A percentile compares a stretch with the other conserved stretches of the same genome.
phyloP scores from a whole-genome alignment of 805 yeast genomes.

The Saccharomycopsis sp. region DNA sequence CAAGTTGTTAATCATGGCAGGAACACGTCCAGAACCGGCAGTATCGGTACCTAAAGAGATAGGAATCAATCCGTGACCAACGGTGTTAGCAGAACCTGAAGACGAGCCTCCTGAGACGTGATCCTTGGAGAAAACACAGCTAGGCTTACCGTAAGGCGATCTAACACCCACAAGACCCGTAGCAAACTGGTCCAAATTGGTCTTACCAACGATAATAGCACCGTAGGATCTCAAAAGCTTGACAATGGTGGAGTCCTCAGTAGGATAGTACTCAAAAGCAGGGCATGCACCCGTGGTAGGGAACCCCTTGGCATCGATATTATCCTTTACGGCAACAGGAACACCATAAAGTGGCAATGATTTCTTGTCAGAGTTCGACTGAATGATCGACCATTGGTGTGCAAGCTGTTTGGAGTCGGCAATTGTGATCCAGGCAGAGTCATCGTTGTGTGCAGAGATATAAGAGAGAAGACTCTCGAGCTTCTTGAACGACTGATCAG shows the following conservation, averaged over 20 bases:
- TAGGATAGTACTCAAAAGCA: constrained; percentile 62
- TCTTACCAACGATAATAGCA: constrained; percentile 89
- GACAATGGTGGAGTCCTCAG: constrained; percentile 71
- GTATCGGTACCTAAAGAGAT: constrained; percentile 92
- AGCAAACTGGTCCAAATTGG: constrained; percentile 95
- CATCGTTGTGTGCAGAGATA: constrained; percentile 30
- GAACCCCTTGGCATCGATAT: constrained; percentile 79
- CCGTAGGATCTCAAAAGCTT: constrained; percentile 74
- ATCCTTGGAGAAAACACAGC: constrained; percentile 64
- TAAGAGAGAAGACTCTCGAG: constrained; percentile 30
- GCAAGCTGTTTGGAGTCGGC: constrained; percentile 53
- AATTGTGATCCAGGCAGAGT: constrained; percentile 91
- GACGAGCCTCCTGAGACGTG: constrained; percentile 95
- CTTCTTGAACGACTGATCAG: constrained; percentile 49
- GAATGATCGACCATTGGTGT: constrained; percentile 76
- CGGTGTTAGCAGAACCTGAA: constrained; percentile 92
- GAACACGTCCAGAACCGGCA: constrained; percentile 97
- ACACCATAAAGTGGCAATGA: constrained; percentile 78
- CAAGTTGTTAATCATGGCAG: constrained; percentile 88
- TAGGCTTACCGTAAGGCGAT: constrained; percentile 89
- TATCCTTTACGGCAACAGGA: constrained; percentile 91
- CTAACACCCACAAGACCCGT: constrained; percentile 95
- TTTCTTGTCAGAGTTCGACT: constrained; percentile 50
- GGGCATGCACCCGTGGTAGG: constrained; percentile 96
- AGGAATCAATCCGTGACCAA: constrained; percentile 86